Conservation (phyloP, 2,329 filamentous ascomycete genomes). For the Rutstroemia sp. region DNA sequence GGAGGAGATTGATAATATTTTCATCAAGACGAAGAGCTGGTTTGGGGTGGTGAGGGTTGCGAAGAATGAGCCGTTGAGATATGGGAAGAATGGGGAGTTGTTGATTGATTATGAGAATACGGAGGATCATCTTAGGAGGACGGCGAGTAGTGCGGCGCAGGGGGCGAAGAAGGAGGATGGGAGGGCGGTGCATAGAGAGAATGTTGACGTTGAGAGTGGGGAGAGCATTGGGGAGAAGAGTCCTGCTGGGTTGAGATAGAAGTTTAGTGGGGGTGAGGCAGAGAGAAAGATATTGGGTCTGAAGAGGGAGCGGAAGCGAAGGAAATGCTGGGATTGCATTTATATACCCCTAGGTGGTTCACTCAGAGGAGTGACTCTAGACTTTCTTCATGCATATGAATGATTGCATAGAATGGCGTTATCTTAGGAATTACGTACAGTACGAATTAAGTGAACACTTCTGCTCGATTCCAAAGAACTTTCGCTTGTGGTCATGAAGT, state of each 20-base stretch:
- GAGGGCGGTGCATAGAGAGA: not conserved
- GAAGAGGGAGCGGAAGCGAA: not conserved
- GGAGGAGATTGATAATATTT: conserved; percentile 8
- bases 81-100: conserved; percentile 1
- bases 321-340: not conserved
- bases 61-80: not conserved
- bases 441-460: too few relatives aligned
- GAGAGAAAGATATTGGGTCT: not conserved
- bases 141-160: not conserved
- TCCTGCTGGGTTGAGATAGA: not conserved
- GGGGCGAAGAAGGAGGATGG: not conserved
- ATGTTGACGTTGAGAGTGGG: not conserved
- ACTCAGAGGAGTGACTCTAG: not conserved
- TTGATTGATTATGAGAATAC: not conserved
- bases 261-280: not conserved
- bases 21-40: not conserved
- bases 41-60: not conserved
- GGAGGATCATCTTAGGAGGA: not conserved
- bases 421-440: too few relatives aligned
- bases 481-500: too few relatives aligned
- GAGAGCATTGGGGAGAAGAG: not conserved
- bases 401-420: too few relatives aligned
- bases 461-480: too few relatives aligned
- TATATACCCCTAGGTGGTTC: not conserved
- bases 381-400: too few relatives aligned